A percentile compares a stretch with the other conserved stretches of the same genome.
These are phyloP conservation scores for Penicillium sp. DNA, from an alignment of 2,329 filamentous ascomycete species.

Conservation along the genomic window DNA sequence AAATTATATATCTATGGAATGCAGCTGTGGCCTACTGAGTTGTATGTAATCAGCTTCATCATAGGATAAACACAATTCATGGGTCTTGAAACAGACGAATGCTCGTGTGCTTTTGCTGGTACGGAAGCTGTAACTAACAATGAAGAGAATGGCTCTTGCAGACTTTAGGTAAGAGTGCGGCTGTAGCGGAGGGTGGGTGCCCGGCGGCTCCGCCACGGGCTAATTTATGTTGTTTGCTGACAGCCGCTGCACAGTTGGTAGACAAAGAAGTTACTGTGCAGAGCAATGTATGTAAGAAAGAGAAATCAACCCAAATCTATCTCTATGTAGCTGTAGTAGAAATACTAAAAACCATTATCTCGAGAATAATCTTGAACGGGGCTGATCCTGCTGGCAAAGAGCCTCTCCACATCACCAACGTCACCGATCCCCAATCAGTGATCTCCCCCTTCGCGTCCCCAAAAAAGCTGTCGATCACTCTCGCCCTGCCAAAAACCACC, in stretches of 20 bases:
- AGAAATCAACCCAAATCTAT: neutral
- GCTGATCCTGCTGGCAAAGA: neutral
- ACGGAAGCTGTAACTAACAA: neutral
- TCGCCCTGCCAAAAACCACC: neutral
- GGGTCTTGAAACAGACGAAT: too few species aligned
- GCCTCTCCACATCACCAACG: slow-evolving; percentile 21
- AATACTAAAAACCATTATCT: neutral
- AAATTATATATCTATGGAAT: slow-evolving; percentile 9
- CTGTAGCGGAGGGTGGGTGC: neutral
- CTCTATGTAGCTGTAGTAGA: neutral
- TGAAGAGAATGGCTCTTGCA: too few species aligned
- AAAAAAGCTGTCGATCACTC: slow-evolving; percentile 25
- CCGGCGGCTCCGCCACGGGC: neutral
- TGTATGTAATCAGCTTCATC: neutral
- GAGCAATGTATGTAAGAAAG: neutral
- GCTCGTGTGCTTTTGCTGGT: neutral
- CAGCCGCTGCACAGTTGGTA: neutral
- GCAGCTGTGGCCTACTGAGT: slow-evolving; percentile 14
- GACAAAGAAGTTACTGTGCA: neutral
- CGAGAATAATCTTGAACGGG: neutral
- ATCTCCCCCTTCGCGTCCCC: slow-evolving; percentile 15
- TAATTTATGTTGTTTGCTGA: slow-evolving; percentile 2
- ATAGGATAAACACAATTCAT: neutral
- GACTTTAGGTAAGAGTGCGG: neutral
- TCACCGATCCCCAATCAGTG: slow-evolving; percentile 19